Base-by-base conservation (phyloP, 176 grass and related monocot genomes). In the Carex littledalei region DNA sequence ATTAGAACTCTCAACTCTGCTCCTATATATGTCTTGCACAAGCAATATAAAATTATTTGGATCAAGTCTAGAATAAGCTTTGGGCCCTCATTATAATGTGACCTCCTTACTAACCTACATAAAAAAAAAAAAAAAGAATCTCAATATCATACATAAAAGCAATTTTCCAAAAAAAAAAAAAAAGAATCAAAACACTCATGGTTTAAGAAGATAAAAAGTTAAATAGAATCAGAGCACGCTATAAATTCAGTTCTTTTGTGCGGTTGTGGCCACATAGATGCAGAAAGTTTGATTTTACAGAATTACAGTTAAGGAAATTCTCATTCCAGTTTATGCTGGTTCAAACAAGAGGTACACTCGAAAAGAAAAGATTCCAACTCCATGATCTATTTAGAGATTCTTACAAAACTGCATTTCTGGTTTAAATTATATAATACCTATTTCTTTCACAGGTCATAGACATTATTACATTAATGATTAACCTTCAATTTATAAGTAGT, bases 41-140 rank as follows among this genome's bases (percentile, higher is more conserved):
- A 41, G 35, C 21, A 24, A 54, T 26, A 17, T 70, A 43, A 70
- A 43, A 70, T 10, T 8, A 29, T 54, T 77, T 47, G 68, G 35
- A 77, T 32, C 18, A 24, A 47, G 17, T 72, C 4, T 34, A 18
- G 49, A 49, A 31, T 83, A 11, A 4, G 21, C 2, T 29, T 65
- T 47, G 37, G 60, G 80, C 16, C 80, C 60, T 63, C 20, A 41
- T 67, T 61, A 29, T 52, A 61, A 83, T 67, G 61, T 83, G 31
- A 67, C 32, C 62, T 47, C 20, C 12, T 18, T 20, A 2, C 61
- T 29, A 26, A 66, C 39, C 3, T 47, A 82, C 18, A 6, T 32
- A 13, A 53, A 29, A 47, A 59, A 58, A 57, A 57, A 57, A 16
- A 57, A 17, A 12, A 29, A 29, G 3, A 37, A 3, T 57, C 55